These are phyloP conservation scores for Suhomyces xylopsoci DNA, from an alignment of 805 yeast species.

Conservation along the genomic window DNA sequence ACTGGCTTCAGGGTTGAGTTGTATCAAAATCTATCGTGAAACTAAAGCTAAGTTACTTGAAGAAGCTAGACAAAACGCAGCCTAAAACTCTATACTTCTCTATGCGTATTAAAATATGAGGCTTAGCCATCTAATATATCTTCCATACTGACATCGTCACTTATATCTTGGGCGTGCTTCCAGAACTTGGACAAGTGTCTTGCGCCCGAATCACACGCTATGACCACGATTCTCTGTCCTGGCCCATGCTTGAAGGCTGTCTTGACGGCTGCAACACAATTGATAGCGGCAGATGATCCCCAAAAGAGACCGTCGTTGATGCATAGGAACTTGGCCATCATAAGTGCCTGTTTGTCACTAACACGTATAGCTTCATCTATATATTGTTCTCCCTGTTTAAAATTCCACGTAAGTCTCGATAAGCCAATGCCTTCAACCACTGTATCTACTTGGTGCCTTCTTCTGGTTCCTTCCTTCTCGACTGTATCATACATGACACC, in stretches of 20 bases:
- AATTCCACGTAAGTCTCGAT: slow-evolving; percentile 81
- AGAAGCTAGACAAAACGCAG: slow-evolving; percentile 1
- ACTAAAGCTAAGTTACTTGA: slow-evolving; percentile 27
- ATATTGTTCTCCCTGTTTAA: slow-evolving; percentile 61
- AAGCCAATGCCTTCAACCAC: slow-evolving; percentile 91
- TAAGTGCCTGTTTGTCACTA: slow-evolving; percentile 72
- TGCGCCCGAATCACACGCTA: slow-evolving; percentile 90
- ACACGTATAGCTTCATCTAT: slow-evolving; percentile 82
- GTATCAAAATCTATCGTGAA: slow-evolving; percentile 38
- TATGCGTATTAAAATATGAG: background rate
- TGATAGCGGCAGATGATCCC: slow-evolving; percentile 92
- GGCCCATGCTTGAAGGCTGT: slow-evolving; percentile 44
- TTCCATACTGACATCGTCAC: slow-evolving; percentile 35
- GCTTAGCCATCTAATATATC: slow-evolving; percentile 2
- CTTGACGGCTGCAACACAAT: slow-evolving; percentile 83
- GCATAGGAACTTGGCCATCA: slow-evolving; percentile 83
- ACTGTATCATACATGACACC: slow-evolving; percentile 93
- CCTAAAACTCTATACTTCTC: background rate
- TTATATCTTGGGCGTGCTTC: slow-evolving; percentile 57
- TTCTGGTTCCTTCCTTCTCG: slow-evolving; percentile 88
- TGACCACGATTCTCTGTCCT: slow-evolving; percentile 71
- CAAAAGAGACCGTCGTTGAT: slow-evolving; percentile 85
- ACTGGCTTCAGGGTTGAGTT: slow-evolving; percentile 36
- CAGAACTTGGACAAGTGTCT: slow-evolving; percentile 91
- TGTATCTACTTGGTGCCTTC: slow-evolving; percentile 96